phyloP scores from a whole-genome alignment of 2,329 filamentous ascomycete genomes.

The Apiospora hydei region DNA sequence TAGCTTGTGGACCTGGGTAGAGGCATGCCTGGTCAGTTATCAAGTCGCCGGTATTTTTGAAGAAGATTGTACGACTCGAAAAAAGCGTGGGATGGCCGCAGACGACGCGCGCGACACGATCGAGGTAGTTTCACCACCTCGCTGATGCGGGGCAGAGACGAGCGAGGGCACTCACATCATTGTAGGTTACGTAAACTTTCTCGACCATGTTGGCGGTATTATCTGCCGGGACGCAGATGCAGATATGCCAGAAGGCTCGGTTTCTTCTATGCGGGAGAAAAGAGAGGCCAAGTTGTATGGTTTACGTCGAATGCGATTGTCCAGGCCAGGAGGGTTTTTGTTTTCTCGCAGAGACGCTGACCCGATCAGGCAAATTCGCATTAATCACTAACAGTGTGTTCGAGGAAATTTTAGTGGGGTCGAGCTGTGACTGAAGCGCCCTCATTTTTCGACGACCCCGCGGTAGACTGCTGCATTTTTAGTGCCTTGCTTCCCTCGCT shows the following conservation, averaged over 20 bases:
- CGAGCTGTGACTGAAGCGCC: not conserved
- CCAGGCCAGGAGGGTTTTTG: not conserved
- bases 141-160: conserved; percentile 28
- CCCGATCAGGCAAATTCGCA: conserved; percentile 12
- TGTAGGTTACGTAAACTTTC: conserved; percentile 91
- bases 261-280: not conserved
- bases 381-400: not conserved
- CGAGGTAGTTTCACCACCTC: not conserved
- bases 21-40: not conserved
- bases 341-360: not conserved
- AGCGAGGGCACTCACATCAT: conserved; percentile 69
- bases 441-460: conserved; percentile 13
- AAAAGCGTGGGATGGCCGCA: not conserved
- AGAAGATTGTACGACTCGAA: not conserved
- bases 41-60: not conserved
- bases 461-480: conserved; percentile 16
- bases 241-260: conserved; percentile 8
- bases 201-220: conserved; percentile 70
- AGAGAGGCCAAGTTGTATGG: not conserved
- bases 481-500: not conserved
- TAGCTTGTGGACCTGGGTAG: conserved; percentile 87
- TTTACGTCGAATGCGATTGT: not conserved
- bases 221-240: not conserved
- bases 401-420: conserved; percentile 19
- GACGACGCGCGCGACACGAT: conserved; percentile 19